Conservation (phyloP, 2,329 filamentous ascomycete genomes). For the Cordyceps cicadae region DNA sequence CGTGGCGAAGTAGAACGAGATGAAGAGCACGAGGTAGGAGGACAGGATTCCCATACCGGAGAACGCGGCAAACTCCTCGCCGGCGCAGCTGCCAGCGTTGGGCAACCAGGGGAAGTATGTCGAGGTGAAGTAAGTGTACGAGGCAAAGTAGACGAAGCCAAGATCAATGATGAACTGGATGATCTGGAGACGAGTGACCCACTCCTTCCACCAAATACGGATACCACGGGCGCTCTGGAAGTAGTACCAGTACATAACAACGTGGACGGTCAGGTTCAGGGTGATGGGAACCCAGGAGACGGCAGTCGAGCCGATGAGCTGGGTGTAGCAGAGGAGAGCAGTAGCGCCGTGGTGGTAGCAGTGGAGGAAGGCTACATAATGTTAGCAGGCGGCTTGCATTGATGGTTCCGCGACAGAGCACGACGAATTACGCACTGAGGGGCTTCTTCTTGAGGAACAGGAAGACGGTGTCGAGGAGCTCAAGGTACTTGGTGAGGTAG, state of each 20-base stretch:
- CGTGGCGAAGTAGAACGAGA: constrained; percentile 96
- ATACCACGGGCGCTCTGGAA: constrained; percentile 96
- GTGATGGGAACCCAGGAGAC: constrained; percentile 94
- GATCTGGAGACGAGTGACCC: constrained; percentile 96
- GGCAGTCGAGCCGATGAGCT: constrained; percentile 84
- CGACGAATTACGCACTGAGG: constrained; percentile 44
- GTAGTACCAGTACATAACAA: constrained; percentile 99
- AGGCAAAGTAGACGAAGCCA: constrained; percentile 96
- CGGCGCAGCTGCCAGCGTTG: constrained; percentile 77
- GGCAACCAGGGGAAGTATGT: constrained; percentile 83
- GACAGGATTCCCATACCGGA: constrained; percentile 85
- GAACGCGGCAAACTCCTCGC: constrained; percentile 94
- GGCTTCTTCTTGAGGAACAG: constrained; percentile 99
- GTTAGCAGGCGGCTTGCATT: neutral
- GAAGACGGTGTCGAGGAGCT: constrained; percentile 92
- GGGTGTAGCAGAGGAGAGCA: constrained; percentile 94
- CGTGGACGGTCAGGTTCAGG: constrained; percentile 88
- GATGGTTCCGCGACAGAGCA: neutral
- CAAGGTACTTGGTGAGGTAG: constrained; percentile 96
- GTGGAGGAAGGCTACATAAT: constrained; percentile 74
- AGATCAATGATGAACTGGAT: constrained; percentile 95
- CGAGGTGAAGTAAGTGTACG: constrained; percentile 96
- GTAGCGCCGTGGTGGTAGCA: constrained; percentile 98
- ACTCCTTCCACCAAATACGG: constrained; percentile 99
- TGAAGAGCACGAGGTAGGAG: constrained; percentile 96